These are phyloP conservation scores for Aspergillus latus DNA, from an alignment of 2,329 filamentous ascomycete species.

Conservation along the genomic window DNA sequence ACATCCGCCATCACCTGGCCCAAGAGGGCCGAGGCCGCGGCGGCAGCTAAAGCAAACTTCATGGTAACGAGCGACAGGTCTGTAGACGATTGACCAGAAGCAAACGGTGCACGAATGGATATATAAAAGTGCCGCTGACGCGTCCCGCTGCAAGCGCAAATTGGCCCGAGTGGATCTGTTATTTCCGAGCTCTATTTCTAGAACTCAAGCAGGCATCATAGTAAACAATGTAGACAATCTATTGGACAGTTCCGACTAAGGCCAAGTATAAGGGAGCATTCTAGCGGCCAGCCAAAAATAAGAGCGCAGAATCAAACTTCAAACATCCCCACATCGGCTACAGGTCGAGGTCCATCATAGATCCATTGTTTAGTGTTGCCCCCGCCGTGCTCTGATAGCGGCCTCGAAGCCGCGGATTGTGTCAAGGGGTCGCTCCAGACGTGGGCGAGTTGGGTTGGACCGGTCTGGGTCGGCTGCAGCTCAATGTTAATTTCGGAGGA, in stretches of 20 bases:
- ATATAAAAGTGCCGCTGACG: slow-evolving; percentile 13
- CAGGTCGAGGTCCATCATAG: background rate
- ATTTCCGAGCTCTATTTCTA: slow-evolving; percentile 14
- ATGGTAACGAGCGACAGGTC: slow-evolving; percentile 4
- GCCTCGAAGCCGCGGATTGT: slow-evolving; percentile 89
- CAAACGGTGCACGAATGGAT: background rate
- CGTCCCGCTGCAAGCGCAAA: slow-evolving; percentile 2
- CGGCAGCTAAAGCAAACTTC: slow-evolving; percentile 15
- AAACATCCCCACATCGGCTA: background rate
- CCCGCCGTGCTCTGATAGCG: slow-evolving; percentile 67
- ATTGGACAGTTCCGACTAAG: background rate
- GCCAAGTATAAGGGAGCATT: background rate
- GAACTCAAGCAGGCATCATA: background rate
- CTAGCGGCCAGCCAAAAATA: background rate
- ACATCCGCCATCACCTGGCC: slow-evolving; percentile 9
- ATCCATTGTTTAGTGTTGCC: slow-evolving; percentile 30
- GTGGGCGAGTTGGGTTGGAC: slow-evolving; percentile 83
- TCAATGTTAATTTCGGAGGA: no score
- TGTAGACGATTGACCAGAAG: background rate
- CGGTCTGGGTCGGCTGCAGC: slow-evolving; percentile 76
- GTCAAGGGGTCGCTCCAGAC: slow-evolving; percentile 85
- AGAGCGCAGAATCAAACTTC: background rate
- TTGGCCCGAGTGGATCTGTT: background rate
- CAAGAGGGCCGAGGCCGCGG: slow-evolving; percentile 4
- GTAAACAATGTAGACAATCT: background rate